Percentiles rank a stretch among this genome's conserved stretches.
Conservation (phyloP, 2,329 filamentous ascomycete genomes). For the Sarocladium oryzae region DNA sequence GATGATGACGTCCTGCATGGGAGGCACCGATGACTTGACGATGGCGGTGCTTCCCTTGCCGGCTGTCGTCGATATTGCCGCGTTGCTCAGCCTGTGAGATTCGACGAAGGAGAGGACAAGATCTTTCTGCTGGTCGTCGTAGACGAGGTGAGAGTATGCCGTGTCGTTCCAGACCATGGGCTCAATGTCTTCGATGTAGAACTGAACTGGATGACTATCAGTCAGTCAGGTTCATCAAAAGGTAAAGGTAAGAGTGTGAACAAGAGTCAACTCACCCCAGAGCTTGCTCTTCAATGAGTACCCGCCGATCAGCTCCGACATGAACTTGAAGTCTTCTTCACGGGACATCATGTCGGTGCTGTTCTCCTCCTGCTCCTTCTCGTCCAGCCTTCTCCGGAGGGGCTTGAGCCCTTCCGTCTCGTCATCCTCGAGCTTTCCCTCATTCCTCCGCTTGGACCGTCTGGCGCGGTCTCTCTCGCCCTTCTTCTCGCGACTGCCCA, state of each 20-base stretch:
- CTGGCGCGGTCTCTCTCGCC: slow-evolving; percentile 16
- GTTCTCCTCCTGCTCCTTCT: slow-evolving; percentile 31
- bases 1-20: slow-evolving; percentile 33
- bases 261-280: slow-evolving; percentile 26
- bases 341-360: slow-evolving; percentile 31
- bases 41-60: too few species aligned
- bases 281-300: slow-evolving; percentile 40
- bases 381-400: slow-evolving; percentile 20
- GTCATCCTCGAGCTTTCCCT: slow-evolving; percentile 8
- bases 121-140: slow-evolving; percentile 40
- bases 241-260: background rate
- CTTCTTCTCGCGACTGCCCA: slow-evolving; percentile 28
- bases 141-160: slow-evolving; percentile 40
- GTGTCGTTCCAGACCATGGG: slow-evolving; percentile 38
- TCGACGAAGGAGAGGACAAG: slow-evolving; percentile 41
- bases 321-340: slow-evolving; percentile 33
- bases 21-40: too few species aligned
- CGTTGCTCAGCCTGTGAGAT: slow-evolving; percentile 26
- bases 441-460: slow-evolving; percentile 10
- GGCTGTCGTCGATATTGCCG: slow-evolving; percentile 6
- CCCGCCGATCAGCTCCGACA: slow-evolving; percentile 28
- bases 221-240: background rate
- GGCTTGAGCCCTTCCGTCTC: slow-evolving; percentile 12
- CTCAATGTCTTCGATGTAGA: slow-evolving; percentile 35
- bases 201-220: slow-evolving; percentile 18